These are phyloP conservation scores for Tuber magnatum DNA, from an alignment of 495 filamentous ascomycete species.

Conservation along the genomic window DNA sequence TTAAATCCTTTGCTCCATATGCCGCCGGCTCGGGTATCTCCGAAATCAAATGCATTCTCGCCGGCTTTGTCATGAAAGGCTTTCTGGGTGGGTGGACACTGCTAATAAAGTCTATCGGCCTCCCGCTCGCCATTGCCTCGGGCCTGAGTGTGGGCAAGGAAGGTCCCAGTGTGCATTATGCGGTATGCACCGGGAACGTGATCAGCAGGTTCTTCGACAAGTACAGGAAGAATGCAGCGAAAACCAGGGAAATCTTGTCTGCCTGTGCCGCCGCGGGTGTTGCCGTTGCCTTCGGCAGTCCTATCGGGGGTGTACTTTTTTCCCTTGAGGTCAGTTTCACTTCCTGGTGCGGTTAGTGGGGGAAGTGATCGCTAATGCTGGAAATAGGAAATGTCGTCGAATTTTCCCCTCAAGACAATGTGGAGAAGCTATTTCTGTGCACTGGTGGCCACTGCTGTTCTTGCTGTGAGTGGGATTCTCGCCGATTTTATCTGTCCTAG, in stretches of 20 bases:
- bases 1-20: conserved; percentile 92
- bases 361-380: conserved; percentile 4
- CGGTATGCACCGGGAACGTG: conserved; percentile 95
- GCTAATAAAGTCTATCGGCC: conserved; percentile 83
- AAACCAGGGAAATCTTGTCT: conserved; percentile 89
- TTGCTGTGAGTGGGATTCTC: conserved; percentile 54
- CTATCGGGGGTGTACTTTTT: conserved; percentile 93
- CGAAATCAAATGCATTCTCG: conserved; percentile 99
- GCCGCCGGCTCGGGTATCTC: conserved; percentile 96
- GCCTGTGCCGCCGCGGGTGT: conserved; percentile 93
- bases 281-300: conserved; percentile 92
- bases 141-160: conserved; percentile 95
- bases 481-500: background rate
- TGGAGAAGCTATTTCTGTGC: conserved; percentile 99
- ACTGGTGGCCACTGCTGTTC: conserved; percentile 84
- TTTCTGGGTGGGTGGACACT: conserved; percentile 91
- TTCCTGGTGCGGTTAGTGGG: background rate
- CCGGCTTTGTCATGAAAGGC: conserved; percentile 99
- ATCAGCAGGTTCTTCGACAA: conserved; percentile 89
- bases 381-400: conserved; percentile 81
- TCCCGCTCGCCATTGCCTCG: conserved; percentile 89
- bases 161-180: conserved; percentile 95
- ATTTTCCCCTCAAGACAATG: conserved; percentile 95
- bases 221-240: conserved; percentile 86
- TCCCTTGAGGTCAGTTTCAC: conserved; percentile 63